Evolutionary conservation across 805 yeast species (phyloP).

Genomic region (Ogataea angusta): DNA sequence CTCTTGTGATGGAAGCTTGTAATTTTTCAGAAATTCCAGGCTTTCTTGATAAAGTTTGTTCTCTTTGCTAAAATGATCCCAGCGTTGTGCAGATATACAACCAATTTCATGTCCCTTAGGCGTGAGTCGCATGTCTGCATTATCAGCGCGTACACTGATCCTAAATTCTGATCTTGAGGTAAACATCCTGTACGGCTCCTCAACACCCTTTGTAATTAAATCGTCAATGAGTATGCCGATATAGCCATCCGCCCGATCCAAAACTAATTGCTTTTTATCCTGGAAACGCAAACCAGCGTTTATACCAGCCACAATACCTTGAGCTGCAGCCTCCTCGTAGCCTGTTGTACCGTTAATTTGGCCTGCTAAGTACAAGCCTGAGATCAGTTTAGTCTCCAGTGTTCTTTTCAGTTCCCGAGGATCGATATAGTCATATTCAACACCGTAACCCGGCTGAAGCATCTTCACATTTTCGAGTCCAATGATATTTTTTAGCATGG

Average conservation of each 20-base stretch:
- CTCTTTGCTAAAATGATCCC: constrained; percentile 45
- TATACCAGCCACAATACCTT: constrained; percentile 92
- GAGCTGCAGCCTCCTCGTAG: constrained; percentile 98
- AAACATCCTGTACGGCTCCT: constrained; percentile 97
- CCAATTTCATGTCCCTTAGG: constrained; percentile 64
- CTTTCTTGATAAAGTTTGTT: constrained; percentile 41
- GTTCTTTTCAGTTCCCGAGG: constrained; percentile 81
- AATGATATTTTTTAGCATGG: constrained; percentile 70
- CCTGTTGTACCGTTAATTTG: constrained; percentile 99
- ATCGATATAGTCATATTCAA: constrained; percentile 93
- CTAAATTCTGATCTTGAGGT: constrained; percentile 95
- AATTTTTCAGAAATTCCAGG: constrained; percentile 42
- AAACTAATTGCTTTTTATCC: constrained; percentile 42
- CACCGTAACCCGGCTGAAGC: constrained; percentile 98
- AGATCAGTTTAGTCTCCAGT: constrained; percentile 74
- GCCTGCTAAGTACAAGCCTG: constrained; percentile 87
- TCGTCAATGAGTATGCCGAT: constrained; percentile 93
- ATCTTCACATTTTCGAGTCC: constrained; percentile 88
- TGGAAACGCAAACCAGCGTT: constrained; percentile 73
- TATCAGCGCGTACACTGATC: constrained; percentile 85
- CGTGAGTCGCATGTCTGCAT: constrained; percentile 86
- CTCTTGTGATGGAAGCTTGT: constrained; percentile 48
- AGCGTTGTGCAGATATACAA: constrained; percentile 60
- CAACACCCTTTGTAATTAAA: constrained; percentile 89
- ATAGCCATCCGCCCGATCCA: constrained; percentile 81